Conservation (phyloP, 1,284 basidiomycete species). For the Porodaedalea pini region DNA sequence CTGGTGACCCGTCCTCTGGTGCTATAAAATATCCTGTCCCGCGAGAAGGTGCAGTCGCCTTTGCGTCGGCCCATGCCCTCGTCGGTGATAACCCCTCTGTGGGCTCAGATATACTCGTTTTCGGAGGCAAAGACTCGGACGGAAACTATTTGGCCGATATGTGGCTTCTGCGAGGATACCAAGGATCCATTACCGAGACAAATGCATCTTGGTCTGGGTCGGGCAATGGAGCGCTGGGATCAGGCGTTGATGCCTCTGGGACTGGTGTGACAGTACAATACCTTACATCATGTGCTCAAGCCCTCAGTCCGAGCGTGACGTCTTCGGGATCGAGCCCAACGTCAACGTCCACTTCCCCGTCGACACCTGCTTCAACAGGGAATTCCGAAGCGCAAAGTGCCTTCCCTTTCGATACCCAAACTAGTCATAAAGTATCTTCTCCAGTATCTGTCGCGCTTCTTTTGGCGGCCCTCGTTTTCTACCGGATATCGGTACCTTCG, state of each 20-base stretch:
- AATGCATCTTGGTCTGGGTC: slow-evolving; percentile 58
- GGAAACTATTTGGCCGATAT: slow-evolving; percentile 69
- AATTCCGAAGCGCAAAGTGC: slow-evolving; percentile 16
- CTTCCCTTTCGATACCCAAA: slow-evolving; percentile 46
- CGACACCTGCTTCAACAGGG: slow-evolving; percentile 23
- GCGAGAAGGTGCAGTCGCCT: slow-evolving; percentile 65
- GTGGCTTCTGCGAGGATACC: slow-evolving; percentile 73
- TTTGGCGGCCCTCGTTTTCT: slow-evolving; percentile 50
- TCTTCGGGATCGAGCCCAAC: slow-evolving; percentile 24
- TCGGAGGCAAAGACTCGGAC: slow-evolving; percentile 64
- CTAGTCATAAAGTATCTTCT: slow-evolving; percentile 60
- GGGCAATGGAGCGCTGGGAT: slow-evolving; percentile 54
- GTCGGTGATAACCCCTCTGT: slow-evolving; percentile 48
- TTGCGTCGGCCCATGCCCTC: slow-evolving; percentile 50
- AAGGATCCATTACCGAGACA: slow-evolving; percentile 50
- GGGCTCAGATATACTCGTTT: slow-evolving; percentile 74
- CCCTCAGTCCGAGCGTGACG: slow-evolving; percentile 31
- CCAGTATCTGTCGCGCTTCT: slow-evolving; percentile 61
- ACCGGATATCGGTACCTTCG: slow-evolving; percentile 47
- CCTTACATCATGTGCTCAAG: slow-evolving; percentile 54
- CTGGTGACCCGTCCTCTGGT: slow-evolving; percentile 61
- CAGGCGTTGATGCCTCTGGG: slow-evolving; percentile 60
- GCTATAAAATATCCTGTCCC: slow-evolving; percentile 52
- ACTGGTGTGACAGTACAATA: slow-evolving; percentile 62
- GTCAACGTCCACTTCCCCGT: slow-evolving; percentile 24